A percentile compares a stretch with the other conserved stretches of the same genome.
phyloP scores from a whole-genome alignment of 495 filamentous ascomycete species.

The Jackrogersella minutella region DNA sequence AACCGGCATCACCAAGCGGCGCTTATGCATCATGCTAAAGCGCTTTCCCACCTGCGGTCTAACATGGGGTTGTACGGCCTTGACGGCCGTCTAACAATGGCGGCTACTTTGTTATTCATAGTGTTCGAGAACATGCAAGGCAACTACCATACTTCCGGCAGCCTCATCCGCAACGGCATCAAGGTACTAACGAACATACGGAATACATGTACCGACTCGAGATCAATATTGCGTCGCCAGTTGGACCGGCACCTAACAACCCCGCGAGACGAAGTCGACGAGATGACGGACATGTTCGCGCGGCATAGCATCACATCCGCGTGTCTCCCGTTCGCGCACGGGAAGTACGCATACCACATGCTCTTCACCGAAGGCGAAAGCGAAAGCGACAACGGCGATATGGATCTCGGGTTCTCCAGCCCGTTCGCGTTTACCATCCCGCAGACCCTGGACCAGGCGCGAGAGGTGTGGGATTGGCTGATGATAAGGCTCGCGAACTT shows the following conservation, averaged over 20 bases:
- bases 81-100: slow-evolving; percentile 34
- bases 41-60: slow-evolving; percentile 37
- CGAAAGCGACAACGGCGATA: slow-evolving; percentile 23
- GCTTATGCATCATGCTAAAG: slow-evolving; percentile 39
- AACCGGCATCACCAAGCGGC: slow-evolving; percentile 39
- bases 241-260: slow-evolving; percentile 28
- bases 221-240: slow-evolving; percentile 31
- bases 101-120: slow-evolving; percentile 41
- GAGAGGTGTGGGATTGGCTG: slow-evolving; percentile 32
- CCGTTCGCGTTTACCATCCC: slow-evolving; percentile 29
- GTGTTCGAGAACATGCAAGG: slow-evolving; percentile 45
- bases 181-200: slow-evolving; percentile 37
- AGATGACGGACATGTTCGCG: slow-evolving; percentile 40
- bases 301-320: slow-evolving; percentile 34
- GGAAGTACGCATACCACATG: slow-evolving; percentile 40
- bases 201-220: slow-evolving; percentile 8
- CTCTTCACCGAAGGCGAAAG: slow-evolving; percentile 35
- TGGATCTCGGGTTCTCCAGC: background rate
- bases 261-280: slow-evolving; percentile 36
- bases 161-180: slow-evolving; percentile 39
- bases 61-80: slow-evolving; percentile 32
- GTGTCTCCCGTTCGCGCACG: slow-evolving; percentile 36
- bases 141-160: slow-evolving; percentile 40
- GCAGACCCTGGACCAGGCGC: slow-evolving; percentile 30
- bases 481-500: slow-evolving; percentile 32